A percentile compares a stretch with the other conserved stretches of the same genome.
These are phyloP conservation scores for Myxozyma lipomycoides DNA, from an alignment of 805 yeast species.

Conservation along the genomic window DNA sequence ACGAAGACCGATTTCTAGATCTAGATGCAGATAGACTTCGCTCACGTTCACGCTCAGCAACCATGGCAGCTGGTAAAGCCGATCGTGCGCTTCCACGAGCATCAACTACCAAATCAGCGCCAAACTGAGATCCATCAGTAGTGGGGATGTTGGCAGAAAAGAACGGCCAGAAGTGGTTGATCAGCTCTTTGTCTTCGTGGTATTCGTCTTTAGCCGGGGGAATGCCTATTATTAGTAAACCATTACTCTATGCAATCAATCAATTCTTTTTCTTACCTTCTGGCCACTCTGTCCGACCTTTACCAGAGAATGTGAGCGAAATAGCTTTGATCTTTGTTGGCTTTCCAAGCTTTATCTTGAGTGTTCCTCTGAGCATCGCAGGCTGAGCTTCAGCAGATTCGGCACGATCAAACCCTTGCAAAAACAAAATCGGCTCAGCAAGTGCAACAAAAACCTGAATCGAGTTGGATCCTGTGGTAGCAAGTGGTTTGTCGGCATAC, in stretches of 20 bases:
- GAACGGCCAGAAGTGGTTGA: constrained; percentile 89
- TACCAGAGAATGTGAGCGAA: constrained; percentile 59
- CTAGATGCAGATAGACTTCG: constrained; percentile 5
- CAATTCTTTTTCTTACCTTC: constrained; percentile 55
- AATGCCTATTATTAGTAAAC: constrained; percentile 39
- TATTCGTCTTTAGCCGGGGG: constrained; percentile 78
- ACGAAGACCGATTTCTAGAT: constrained; percentile 1
- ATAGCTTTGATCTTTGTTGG: constrained; percentile 68
- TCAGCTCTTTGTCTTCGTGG: constrained; percentile 59
- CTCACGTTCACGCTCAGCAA: constrained; percentile 17
- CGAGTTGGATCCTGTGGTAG: constrained; percentile 41
- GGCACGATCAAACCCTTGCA: constrained; percentile 71
- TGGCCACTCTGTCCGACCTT: constrained; percentile 87
- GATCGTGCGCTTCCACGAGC: constrained; percentile 22
- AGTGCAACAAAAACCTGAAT: constrained; percentile 67
- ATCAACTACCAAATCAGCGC: constrained; percentile 35
- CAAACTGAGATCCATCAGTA: constrained; percentile 44
- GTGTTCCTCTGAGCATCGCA: constrained; percentile 72
- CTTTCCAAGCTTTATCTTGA: constrained; percentile 64
- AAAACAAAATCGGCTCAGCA: constrained; percentile 74
- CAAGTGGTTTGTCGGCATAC: constrained; percentile 26
- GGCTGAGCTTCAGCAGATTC: constrained; percentile 70
- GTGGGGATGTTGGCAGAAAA: constrained; percentile 45
- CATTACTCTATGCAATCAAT: background rate
- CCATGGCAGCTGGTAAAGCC: constrained; percentile 11